Base-by-base conservation (phyloP, 495 filamentous ascomycete species). In the Elasticomyces elasticus region DNA sequence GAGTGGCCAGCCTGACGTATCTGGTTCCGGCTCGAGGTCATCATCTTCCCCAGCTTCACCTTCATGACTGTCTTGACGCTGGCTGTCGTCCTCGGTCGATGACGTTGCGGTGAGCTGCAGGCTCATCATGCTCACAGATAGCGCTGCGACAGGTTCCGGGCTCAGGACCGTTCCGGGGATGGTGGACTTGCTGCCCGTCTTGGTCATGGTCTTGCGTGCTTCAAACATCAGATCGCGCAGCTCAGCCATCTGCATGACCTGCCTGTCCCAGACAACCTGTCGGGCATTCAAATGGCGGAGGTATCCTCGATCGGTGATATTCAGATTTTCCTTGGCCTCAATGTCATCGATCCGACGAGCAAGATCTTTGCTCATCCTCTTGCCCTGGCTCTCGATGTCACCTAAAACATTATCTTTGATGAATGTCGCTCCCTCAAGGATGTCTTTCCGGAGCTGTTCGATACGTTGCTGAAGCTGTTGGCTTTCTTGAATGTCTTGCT, bases 301-400 rank as follows among this genome's bases (percentile, higher is more conserved):
- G 10, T n/a, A 33, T 15, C 41, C 33, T 13, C 45, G 54, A 30
- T 50, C 54, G 5, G 24, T 50, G 2, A 35, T 35, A 6, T n/a
- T 35, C 33, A 20, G 25, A 5, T 1, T 30, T 11, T 22, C n/a
- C 19, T 50, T 44, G 13, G 30, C 38, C 25, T 56, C 45, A 38
- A 56, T 49, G 10, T 50, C 28, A 9, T 56, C 45, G 33, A 56
- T 56, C 45, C 54, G 54, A 46, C 44, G 45, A 20, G 42, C 33
- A 38, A 56, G 54, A 19, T 50, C 54, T 33, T 48, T 50, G 25
- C 23, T 28, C 49, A 28, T 42, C 22, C 43, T 41, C 49, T 43
- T 52, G 23, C 12, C 25, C 13, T 52, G 19, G 37, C 5, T 40
- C 38, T 52, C 49, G 9, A 43, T 10, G 24, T 43, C 22, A 10